Conservation (phyloP, 345 rosid species). For the Eucalyptus cladocalyx region DNA sequence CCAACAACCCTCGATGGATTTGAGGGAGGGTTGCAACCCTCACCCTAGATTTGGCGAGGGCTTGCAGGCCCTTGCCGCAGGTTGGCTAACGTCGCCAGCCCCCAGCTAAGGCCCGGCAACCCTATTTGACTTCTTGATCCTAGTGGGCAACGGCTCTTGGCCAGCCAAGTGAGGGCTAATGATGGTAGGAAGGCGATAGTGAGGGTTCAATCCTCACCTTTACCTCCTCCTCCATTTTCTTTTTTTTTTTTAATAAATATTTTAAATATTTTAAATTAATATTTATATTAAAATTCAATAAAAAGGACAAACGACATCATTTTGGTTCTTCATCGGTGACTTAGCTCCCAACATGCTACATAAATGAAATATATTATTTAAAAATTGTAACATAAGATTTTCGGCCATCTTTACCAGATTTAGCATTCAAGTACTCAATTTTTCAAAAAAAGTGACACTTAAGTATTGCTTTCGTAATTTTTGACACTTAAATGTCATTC, state of each 20-base stretch:
- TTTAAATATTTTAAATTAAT: no score
- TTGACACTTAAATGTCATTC: accelerated
- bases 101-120: accelerated
- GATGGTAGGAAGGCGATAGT: accelerated
- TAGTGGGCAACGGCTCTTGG: accelerated
- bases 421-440: no score
- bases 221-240: no score
- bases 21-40: accelerated
- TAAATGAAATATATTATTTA: no score
- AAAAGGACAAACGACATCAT: accelerated
- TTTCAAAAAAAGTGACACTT: accelerated
- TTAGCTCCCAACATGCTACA: accelerated
- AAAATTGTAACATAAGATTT: accelerated
- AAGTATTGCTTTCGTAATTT: accelerated
- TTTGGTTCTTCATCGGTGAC: accelerated
- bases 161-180: accelerated
- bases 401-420: accelerated
- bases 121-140: accelerated
- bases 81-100: accelerated
- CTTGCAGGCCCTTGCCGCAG: accelerated
- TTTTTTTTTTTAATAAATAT: no score
- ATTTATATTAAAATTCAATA: no score
- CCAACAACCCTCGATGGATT: accelerated
- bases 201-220: accelerated
- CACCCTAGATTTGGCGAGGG: accelerated